Evolutionary conservation across 176 grass and related monocot genomes (phyloP).

Genomic region (Oryza nivara): DNA sequence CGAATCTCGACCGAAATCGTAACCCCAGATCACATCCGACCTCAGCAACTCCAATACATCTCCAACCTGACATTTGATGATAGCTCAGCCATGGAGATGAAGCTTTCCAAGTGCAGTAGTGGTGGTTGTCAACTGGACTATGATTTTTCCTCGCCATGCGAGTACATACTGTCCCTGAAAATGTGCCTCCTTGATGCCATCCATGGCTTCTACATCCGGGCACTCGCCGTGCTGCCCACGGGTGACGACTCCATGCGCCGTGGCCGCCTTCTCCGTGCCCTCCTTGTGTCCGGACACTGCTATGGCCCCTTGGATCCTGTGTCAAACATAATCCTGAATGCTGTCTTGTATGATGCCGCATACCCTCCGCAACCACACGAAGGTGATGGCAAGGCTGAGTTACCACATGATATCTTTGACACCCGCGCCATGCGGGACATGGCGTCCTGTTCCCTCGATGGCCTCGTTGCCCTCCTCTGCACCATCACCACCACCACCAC

Average conservation of each 20-base stretch:
- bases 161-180: background rate
- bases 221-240: background rate
- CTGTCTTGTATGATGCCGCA: background rate
- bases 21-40: too few species aligned
- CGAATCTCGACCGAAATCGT: too few species aligned
- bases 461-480: background rate
- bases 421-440: background rate
- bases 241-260: too few species aligned
- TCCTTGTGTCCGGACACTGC: constrained; percentile 13
- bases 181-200: background rate
- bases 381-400: background rate
- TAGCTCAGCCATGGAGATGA: background rate
- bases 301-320: background rate
- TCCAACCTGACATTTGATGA: background rate
- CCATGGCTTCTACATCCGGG: constrained; percentile 3
- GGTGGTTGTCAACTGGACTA: background rate
- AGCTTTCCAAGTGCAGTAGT: background rate
- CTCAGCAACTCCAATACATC: background rate
- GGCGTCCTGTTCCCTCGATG: constrained; percentile 1
- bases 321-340: background rate
- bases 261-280: background rate
- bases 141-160: background rate
- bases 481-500: background rate
- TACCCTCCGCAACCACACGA: background rate
- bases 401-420: background rate